A percentile compares a stretch with the other conserved stretches of the same genome.
These are phyloP conservation scores for Bipolaris bicolor DNA, from an alignment of 2,329 filamentous ascomycete genomes.

Conservation along the genomic window DNA sequence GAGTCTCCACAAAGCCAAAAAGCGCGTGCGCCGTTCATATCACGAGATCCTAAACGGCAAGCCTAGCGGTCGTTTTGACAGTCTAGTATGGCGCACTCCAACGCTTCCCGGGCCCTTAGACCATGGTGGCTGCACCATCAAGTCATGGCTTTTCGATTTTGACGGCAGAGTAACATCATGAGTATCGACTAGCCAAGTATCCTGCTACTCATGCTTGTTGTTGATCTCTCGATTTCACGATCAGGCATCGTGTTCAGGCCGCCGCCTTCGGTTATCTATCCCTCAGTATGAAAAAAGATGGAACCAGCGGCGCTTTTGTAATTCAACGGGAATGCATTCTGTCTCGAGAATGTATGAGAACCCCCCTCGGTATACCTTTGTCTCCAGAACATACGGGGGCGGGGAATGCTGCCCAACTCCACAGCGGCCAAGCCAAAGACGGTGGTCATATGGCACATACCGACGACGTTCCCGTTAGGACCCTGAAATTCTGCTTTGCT, in stretches of 20 bases:
- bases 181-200: background rate
- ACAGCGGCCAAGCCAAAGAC: background rate
- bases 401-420: background rate
- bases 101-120: background rate
- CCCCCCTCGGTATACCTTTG: no score
- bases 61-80: slow-evolving; percentile 14
- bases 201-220: background rate
- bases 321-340: background rate
- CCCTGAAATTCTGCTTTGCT: background rate
- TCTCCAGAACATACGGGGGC: background rate
- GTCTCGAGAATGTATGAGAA: background rate
- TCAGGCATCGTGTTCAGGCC: no score
- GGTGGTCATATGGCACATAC: slow-evolving; percentile 8
- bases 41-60: slow-evolving; percentile 15
- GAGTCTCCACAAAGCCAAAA: slow-evolving; percentile 5
- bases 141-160: slow-evolving; percentile 4
- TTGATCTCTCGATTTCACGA: background rate
- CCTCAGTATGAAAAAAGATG: background rate
- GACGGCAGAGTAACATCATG: slow-evolving; percentile 1
- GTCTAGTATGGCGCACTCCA: slow-evolving; percentile 13
- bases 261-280: background rate
- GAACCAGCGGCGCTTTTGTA: background rate
- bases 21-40: slow-evolving; percentile 16
- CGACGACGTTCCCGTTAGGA: slow-evolving; percentile 1
- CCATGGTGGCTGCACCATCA: background rate